Conservation (phyloP, 345 rosid genomes). For the Noccaea bulbosa region DNA sequence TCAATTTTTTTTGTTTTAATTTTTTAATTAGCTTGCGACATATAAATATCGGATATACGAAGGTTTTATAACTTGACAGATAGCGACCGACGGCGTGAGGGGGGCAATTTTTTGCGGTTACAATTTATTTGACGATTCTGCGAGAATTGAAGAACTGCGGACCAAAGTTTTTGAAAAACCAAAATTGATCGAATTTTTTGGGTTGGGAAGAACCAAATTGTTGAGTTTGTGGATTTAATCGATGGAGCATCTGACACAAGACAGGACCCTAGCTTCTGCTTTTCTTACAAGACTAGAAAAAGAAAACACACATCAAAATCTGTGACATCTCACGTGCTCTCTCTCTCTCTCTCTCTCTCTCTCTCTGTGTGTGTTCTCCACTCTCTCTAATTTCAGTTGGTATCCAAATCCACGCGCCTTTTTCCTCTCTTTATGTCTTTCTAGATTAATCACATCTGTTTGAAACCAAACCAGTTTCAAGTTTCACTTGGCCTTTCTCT, state of each 20-base stretch:
- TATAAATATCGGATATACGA: too few species aligned
- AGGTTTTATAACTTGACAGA: too few species aligned
- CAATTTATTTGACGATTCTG: not conserved
- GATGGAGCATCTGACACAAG: slow-evolving; percentile 40
- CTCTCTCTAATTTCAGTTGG: slow-evolving; percentile 22
- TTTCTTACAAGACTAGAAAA: slow-evolving; percentile 6
- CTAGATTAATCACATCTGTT: slow-evolving; percentile 21
- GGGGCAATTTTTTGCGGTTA: not conserved
- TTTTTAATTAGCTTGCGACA: too few species aligned
- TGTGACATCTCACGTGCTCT: slow-evolving; percentile 63
- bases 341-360: slow-evolving; percentile 44
- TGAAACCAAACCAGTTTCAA: slow-evolving; percentile 25
- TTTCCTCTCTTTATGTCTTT: slow-evolving; percentile 34
- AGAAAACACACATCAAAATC: slow-evolving; percentile 32
- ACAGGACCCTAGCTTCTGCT: slow-evolving; percentile 26
- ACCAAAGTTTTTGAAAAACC: not conserved
- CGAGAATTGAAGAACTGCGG: not conserved
- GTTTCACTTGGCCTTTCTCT: slow-evolving; percentile 41
- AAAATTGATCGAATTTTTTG: slow-evolving; percentile 1
- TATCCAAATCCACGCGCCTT: slow-evolving; percentile 51
- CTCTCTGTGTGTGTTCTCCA: not conserved
- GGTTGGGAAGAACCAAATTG: not conserved
- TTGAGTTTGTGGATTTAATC: not conserved
- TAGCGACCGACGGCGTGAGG: too few species aligned
- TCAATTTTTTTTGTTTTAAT: too few species aligned